These are phyloP conservation scores for Curvularia eragrostidis DNA, from an alignment of 2,329 filamentous ascomycete species.

Conservation along the genomic window DNA sequence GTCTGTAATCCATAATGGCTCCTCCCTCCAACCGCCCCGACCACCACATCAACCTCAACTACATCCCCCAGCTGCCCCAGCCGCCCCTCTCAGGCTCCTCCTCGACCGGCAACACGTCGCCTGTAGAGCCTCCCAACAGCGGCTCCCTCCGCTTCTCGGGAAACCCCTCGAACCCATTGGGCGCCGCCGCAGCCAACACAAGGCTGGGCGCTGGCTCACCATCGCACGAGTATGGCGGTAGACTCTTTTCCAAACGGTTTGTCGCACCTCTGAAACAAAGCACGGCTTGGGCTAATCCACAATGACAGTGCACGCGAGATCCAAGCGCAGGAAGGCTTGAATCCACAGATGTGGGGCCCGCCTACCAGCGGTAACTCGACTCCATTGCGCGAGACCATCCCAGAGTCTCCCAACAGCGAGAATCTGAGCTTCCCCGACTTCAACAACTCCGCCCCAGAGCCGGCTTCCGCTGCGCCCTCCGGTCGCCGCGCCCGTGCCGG, in stretches of 20 bases:
- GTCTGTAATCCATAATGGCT: constrained; percentile 88
- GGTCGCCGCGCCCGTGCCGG: constrained; percentile 86
- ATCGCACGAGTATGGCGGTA: constrained; percentile 82
- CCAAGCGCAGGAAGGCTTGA: constrained; percentile 90
- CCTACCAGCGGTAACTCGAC: constrained; percentile 97
- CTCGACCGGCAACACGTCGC: constrained; percentile 80
- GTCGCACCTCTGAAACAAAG: constrained; percentile 50
- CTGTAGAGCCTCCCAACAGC: constrained; percentile 73
- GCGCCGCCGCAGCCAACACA: constrained; percentile 60
- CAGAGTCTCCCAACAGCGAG: constrained; percentile 90
- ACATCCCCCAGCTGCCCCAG: constrained; percentile 71
- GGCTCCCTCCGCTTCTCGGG: constrained; percentile 74
- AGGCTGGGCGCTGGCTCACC: constrained; percentile 93
- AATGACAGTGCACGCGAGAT: constrained; percentile 84
- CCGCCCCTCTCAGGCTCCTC: constrained; percentile 80
- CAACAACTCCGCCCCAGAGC: constrained; percentile 71
- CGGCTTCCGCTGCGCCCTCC: constrained; percentile 64
- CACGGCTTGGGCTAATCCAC: constrained; percentile 39
- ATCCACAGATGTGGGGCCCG: constrained; percentile 81
- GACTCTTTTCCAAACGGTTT: constrained; percentile 93
- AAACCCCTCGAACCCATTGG: constrained; percentile 64
- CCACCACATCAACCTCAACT: constrained; percentile 81
- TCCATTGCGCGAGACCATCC: constrained; percentile 94
- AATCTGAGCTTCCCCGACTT: constrained; percentile 96
- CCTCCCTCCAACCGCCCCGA: constrained; percentile 76